Conservation (phyloP, 2,329 filamentous ascomycete genomes). For the Aspergillus sp. region DNA sequence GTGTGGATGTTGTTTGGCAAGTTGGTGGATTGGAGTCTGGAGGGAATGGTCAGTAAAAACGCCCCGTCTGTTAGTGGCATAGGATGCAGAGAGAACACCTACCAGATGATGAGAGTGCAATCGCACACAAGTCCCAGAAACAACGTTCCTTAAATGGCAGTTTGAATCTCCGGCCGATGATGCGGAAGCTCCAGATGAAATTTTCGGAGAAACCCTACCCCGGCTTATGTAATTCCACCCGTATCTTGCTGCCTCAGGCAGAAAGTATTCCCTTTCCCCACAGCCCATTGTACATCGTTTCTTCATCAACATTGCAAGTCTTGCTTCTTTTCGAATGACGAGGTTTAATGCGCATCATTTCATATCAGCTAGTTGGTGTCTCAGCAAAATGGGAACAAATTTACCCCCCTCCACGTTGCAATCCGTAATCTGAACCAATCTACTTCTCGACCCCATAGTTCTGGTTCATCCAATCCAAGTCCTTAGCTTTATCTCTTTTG, state of each 20-base stretch:
- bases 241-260: not conserved
- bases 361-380: no score
- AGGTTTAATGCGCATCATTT: no score
- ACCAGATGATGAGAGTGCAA: not conserved
- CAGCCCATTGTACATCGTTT: no score
- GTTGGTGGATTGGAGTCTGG: not conserved
- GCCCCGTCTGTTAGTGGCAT: not conserved
- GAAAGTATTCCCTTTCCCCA: no score
- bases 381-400: no score
- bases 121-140: not conserved
- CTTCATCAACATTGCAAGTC: no score
- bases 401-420: no score
- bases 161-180: conserved; percentile 4
- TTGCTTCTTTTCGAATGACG: no score
- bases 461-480: no score
- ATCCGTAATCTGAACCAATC: no score
- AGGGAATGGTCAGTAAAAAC: not conserved
- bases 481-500: no score
- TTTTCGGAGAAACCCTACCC: conserved; percentile 33
- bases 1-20: not conserved
- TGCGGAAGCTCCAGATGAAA: conserved; percentile 27
- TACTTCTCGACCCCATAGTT: no score
- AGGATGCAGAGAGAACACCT: not conserved
- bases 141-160: not conserved
- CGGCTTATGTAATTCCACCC: conserved; percentile 1